Evolutionary conservation across 441 rosid genomes (phyloP), one percentile per base, ranked within the genome.

Genomic region (Capsella rubella): DNA sequence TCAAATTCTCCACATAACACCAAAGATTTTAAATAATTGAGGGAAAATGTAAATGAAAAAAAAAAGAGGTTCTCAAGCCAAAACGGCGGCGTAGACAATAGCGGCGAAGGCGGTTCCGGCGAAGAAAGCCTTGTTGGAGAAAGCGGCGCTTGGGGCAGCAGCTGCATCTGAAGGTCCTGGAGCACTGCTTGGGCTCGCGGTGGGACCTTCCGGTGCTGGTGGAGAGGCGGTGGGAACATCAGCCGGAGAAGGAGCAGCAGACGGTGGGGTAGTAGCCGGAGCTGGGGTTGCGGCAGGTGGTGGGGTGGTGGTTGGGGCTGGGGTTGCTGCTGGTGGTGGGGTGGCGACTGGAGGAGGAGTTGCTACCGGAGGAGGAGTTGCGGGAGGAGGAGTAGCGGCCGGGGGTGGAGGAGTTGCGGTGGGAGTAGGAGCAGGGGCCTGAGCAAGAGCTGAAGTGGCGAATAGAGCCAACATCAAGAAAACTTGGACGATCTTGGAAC

Each of bases 31-130:
- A 70, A 76, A 75, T 75, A 75, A 75, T 69, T 6, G 55, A n/a
- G 64, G 43, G 21, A 34, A 53, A 28, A 32, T 3, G 1, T 16
- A 47, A 66, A 53, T 6, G 1, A 9, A 39, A 10, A 27, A 9
- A 16, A 7, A 11, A 39, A 27, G 34, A 46, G 54, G 6, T 29
- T 42, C 39, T 78, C 62, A 78, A 54, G 40, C 81, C 78, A 78
- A 65, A 59, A 84, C 64, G 64, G 79, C 81, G 76, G 95, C 85
- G 66, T 84, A 84, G 71, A 88, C n/a, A 74, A 85, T 64, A 39
- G 82, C 86, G 11, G 89, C 82, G 25, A 88, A 82, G 25, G 89
- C 89, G 51, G 88, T 84, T 49, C 89, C 92, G 13, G 81, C 86
- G 25, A 81, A 51, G 66, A 84, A 85, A 83, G 74, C 81, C 55